Conservation (phyloP, 2,329 filamentous ascomycete genomes). For the Nannizziopsis arthrosporioides region DNA sequence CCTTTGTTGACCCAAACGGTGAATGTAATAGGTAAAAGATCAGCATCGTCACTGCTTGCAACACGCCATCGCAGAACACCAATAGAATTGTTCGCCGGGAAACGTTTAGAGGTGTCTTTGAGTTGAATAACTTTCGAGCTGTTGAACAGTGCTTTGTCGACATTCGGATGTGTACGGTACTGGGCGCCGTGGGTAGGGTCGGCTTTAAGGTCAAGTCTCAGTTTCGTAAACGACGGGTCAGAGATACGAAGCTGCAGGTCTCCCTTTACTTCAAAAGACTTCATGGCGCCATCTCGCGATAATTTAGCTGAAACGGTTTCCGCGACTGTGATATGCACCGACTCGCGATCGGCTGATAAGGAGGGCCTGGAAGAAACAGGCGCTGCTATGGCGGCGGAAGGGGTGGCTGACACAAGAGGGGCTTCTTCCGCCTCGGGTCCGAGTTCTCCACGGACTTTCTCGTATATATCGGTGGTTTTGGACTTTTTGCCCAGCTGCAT, state of each 20-base stretch:
- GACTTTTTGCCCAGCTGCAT: conserved; percentile 99
- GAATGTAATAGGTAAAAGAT: conserved; percentile 82
- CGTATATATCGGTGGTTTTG: conserved; percentile 94
- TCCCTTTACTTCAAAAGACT: conserved; percentile 78
- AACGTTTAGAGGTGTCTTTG: conserved; percentile 74
- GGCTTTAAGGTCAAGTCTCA: conserved; percentile 71
- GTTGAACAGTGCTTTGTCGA: conserved; percentile 80
- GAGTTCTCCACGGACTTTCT: conserved; percentile 83
- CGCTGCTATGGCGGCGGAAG: conserved; percentile 42
- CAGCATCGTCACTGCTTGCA: conserved; percentile 66
- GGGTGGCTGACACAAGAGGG: conserved; percentile 55
- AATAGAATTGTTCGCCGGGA: conserved; percentile 88
- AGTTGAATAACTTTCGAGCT: conserved; percentile 76
- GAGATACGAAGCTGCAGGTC: conserved; percentile 85
- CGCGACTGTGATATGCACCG: conserved; percentile 75
- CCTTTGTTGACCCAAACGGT: conserved; percentile 96
- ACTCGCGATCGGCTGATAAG: conserved; percentile 63
- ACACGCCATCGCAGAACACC: conserved; percentile 83
- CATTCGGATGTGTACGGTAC: conserved; percentile 92
- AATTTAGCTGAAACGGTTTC: conserved; percentile 86
- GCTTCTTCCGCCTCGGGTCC: conserved; percentile 71
- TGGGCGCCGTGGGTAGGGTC: conserved; percentile 72
- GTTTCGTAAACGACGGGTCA: conserved; percentile 77
- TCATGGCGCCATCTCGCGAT: conserved; percentile 75
- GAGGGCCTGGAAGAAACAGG: conserved; percentile 47